Evolutionary conservation across 1,284 basidiomycete species (phyloP).

Genomic region (Trichosporon sp.): DNA sequence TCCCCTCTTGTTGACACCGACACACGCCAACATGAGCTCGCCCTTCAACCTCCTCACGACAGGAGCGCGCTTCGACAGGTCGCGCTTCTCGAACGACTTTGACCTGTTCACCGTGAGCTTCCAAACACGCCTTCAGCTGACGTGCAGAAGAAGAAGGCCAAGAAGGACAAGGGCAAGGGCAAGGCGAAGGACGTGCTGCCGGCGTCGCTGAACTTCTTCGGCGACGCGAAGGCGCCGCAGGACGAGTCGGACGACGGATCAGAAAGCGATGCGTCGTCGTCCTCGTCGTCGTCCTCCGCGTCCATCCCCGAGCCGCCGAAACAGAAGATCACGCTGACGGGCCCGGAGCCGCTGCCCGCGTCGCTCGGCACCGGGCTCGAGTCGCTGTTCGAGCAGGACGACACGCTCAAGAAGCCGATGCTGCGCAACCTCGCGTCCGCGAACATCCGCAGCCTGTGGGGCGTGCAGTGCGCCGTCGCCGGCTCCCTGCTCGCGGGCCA

Average conservation of each 20-base stretch:
- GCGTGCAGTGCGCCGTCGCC: slow-evolving; percentile 41
- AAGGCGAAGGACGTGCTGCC: slow-evolving; percentile 55
- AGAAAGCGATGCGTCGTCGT: slow-evolving; percentile 20
- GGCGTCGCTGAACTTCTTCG: slow-evolving; percentile 79
- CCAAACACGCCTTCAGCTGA: not conserved
- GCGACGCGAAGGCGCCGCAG: slow-evolving; percentile 53
- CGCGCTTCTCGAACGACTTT: slow-evolving; percentile 66
- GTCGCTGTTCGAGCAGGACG: slow-evolving; percentile 28
- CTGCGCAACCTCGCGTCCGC: slow-evolving; percentile 24
- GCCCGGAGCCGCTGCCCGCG: slow-evolving; percentile 41
- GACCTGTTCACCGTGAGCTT: slow-evolving; percentile 61
- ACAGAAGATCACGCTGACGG: slow-evolving; percentile 48
- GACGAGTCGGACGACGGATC: slow-evolving; percentile 18
- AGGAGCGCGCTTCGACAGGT: slow-evolving; percentile 72
- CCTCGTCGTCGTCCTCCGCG: slow-evolving; percentile 19
- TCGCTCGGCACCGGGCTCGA: slow-evolving; percentile 43
- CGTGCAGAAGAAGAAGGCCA: slow-evolving; percentile 29
- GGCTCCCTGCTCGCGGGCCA: slow-evolving; percentile 55
- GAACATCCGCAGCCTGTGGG: slow-evolving; percentile 37
- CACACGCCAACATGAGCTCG: slow-evolving; percentile 34
- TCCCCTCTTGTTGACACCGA: not conserved
- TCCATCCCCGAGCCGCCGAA: slow-evolving; percentile 38
- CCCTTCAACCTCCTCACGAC: slow-evolving; percentile 72
- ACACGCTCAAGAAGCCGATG: slow-evolving; percentile 32
- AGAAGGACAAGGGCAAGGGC: slow-evolving; percentile 41